A percentile compares a stretch with the other conserved stretches of the same genome.
Conservation (phyloP, 306 rosid genomes). For the Acmispon strigosus region DNA sequence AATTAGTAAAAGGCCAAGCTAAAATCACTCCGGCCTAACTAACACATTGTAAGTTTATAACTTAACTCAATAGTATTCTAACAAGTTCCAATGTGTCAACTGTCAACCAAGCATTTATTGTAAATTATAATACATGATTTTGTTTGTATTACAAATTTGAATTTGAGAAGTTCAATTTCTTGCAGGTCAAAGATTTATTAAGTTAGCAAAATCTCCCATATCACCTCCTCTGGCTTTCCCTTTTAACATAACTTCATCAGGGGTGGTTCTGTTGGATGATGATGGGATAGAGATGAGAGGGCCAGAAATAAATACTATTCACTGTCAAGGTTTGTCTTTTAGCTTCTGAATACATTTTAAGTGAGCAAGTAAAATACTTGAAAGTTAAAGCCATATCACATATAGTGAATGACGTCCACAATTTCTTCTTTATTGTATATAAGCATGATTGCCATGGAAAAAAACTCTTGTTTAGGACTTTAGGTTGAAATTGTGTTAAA, state of each 20-base stretch:
- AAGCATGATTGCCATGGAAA: no score
- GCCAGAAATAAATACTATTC: conserved; percentile 62
- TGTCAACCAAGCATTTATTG: neutral
- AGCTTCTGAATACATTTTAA: neutral
- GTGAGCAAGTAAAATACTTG: no score
- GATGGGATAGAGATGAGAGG: conserved; percentile 62
- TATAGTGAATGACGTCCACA: neutral
- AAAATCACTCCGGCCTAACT: neutral
- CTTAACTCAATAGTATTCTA: neutral
- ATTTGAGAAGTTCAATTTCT: conserved; percentile 20
- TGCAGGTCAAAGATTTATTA: conserved; percentile 71
- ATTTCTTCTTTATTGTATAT: no score
- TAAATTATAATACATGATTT: neutral
- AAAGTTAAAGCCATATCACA: no score
- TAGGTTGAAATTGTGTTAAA: no score
- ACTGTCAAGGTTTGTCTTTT: conserved; percentile 66
- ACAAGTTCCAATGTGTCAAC: neutral
- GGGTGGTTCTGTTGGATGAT: conserved; percentile 57
- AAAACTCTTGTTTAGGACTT: no score
- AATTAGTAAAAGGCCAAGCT: neutral
- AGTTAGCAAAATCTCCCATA: conserved; percentile 80
- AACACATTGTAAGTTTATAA: neutral
- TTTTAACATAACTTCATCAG: conserved; percentile 59
- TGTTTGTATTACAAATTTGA: neutral
- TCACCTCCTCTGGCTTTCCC: conserved; percentile 83